phyloP scores from a whole-genome alignment of 306 rosid genomes.

The Vigna angularis region DNA sequence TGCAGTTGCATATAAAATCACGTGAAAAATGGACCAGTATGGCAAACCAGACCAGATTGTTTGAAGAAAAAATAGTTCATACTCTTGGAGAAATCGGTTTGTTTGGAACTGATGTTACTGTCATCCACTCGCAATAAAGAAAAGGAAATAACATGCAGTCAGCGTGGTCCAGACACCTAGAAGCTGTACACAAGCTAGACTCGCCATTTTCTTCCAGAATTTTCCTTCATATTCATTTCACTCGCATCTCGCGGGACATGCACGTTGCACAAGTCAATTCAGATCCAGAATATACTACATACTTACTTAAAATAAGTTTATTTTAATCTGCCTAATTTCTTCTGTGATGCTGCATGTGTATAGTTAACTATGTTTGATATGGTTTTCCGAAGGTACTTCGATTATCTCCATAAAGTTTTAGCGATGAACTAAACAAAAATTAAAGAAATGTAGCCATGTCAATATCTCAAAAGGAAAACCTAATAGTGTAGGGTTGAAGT shows the following conservation, averaged over 20 bases:
- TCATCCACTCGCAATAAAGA: not conserved
- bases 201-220: not conserved
- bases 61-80: not conserved
- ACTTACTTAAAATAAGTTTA: too few relatives aligned
- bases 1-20: not conserved
- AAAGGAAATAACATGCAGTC: not conserved
- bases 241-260: too few relatives aligned
- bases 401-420: not conserved
- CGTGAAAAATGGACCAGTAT: constrained; percentile 33
- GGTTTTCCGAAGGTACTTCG: too few relatives aligned
- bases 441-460: too few relatives aligned
- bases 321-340: too few relatives aligned
- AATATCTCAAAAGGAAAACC: too few relatives aligned
- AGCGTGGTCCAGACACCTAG: constrained; percentile 28
- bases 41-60: constrained; percentile 1
- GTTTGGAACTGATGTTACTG: constrained; percentile 3
- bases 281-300: not conserved
- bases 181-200: not conserved
- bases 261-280: not conserved
- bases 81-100: not conserved
- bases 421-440: not conserved
- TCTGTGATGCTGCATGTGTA: too few relatives aligned
- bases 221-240: not conserved
- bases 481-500: too few relatives aligned
- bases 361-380: too few relatives aligned